A percentile compares a stretch with the other conserved stretches of the same genome.
phyloP scores from a whole-genome alignment of 1,139 yeast genomes.

The Candida labiduridarum region DNA sequence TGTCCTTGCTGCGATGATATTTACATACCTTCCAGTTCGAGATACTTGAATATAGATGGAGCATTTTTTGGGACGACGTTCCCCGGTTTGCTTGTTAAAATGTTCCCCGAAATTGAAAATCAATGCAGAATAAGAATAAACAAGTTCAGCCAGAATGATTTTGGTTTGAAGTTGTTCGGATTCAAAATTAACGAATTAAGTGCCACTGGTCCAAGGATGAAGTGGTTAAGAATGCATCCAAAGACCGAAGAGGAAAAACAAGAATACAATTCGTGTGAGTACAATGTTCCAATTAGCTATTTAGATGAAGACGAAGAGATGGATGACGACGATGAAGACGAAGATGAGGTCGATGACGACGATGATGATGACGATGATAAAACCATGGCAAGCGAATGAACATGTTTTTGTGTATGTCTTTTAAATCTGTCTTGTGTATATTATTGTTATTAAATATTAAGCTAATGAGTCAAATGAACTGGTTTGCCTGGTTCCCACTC shows the following conservation, averaged over 20 bases:
- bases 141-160: conserved; percentile 55
- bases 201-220: conserved; percentile 88
- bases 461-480: conserved; percentile 60
- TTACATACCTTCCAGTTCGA: conserved; percentile 81
- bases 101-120: conserved; percentile 78
- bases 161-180: conserved; percentile 83
- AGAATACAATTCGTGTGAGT: conserved; percentile 67
- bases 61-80: conserved; percentile 96
- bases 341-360: conserved; percentile 26
- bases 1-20: conserved; percentile 95
- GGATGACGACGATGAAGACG: conserved; percentile 26
- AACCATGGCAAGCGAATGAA: conserved; percentile 46
- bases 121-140: conserved; percentile 52
- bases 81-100: conserved; percentile 87
- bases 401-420: neutral
- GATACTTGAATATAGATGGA: conserved; percentile 89
- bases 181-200: conserved; percentile 78
- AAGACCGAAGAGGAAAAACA: conserved; percentile 55
- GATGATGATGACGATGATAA: conserved; percentile 38
- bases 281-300: conserved; percentile 45
- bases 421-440: conserved; percentile 2
- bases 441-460: neutral
- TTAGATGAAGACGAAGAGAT: conserved; percentile 32
- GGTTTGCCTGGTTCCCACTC: conserved; percentile 80
- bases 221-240: conserved; percentile 86